Conservation (phyloP, 192 early-diverging fungal genomes). For the Chytriomyces confervae region DNA sequence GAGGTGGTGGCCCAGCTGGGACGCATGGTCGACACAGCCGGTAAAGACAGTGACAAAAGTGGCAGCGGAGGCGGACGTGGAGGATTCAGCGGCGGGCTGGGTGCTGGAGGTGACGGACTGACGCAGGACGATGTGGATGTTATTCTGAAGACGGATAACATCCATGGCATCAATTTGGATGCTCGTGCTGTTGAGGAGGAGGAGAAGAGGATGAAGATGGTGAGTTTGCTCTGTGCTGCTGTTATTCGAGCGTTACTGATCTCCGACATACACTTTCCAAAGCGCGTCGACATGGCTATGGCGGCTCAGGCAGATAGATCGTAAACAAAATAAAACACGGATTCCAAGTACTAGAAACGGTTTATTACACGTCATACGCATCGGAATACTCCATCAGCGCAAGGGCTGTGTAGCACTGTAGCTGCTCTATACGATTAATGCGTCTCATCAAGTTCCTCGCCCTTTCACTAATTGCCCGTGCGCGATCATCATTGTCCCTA, state of each 20-base stretch:
- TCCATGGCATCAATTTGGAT: constrained; percentile 27
- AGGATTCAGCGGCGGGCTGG: neutral
- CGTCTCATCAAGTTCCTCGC: neutral
- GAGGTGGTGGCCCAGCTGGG: constrained; percentile 35
- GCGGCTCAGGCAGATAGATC: neutral
- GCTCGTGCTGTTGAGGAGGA: constrained; percentile 43
- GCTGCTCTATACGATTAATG: neutral
- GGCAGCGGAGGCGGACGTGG: neutral
- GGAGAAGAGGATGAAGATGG: constrained; percentile 36
- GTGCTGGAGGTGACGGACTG: constrained; percentile 6
- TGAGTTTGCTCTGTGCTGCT: neutral
- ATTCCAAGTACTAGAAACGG: no score
- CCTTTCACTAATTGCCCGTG: constrained; percentile 8
- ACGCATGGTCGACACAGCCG: constrained; percentile 15
- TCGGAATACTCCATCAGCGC: neutral
- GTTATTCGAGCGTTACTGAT: no score
- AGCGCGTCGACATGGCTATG: constrained; percentile 24
- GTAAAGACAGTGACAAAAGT: constrained; percentile 3
- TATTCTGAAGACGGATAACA: constrained; percentile 27
- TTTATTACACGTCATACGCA: no score
- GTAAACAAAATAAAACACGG: neutral
- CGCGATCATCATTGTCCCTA: constrained; percentile 12
- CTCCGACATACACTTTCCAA: neutral
- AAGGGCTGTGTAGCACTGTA: constrained; percentile 5
- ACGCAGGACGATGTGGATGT: constrained; percentile 46